Percentiles rank a stretch among this genome's conserved stretches.
Evolutionary conservation across 179 eudicot genomes (phyloP).

Genomic region (Vitellaria paradoxa): DNA sequence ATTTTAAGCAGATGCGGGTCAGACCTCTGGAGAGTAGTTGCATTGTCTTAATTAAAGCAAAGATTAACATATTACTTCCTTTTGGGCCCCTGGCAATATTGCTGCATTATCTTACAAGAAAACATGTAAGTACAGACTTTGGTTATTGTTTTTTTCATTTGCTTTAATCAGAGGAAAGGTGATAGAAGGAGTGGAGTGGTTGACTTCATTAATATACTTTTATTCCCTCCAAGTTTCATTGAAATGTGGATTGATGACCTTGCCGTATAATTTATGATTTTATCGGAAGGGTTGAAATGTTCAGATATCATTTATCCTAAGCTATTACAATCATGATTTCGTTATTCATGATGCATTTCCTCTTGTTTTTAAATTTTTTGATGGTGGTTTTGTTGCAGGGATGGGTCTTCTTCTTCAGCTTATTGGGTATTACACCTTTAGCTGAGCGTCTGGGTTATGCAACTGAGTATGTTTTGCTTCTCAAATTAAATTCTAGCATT

Average conservation of each 20-base stretch:
- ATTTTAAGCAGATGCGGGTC: conserved; percentile 39
- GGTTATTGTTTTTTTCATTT: neutral
- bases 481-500: conserved; percentile 12
- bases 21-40: conserved; percentile 58
- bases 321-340: neutral
- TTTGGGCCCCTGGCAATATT: conserved; percentile 86
- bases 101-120: conserved; percentile 61
- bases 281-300: neutral
- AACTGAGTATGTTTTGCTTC: conserved; percentile 67
- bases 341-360: neutral
- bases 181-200: neutral
- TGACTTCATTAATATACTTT: neutral
- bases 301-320: neutral
- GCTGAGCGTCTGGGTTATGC: conserved; percentile 96
- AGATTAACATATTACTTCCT: conserved; percentile 82
- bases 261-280: neutral
- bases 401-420: conserved; percentile 87
- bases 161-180: neutral
- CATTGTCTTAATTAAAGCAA: conserved; percentile 68
- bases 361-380: neutral
- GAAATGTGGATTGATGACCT: neutral
- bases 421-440: conserved; percentile 82
- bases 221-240: neutral
- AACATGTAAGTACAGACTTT: conserved; percentile 37
- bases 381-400: conserved; percentile 41